Conservation (phyloP, 2,329 filamentous ascomycete genomes). For the Apiospora kogelbergensis region DNA sequence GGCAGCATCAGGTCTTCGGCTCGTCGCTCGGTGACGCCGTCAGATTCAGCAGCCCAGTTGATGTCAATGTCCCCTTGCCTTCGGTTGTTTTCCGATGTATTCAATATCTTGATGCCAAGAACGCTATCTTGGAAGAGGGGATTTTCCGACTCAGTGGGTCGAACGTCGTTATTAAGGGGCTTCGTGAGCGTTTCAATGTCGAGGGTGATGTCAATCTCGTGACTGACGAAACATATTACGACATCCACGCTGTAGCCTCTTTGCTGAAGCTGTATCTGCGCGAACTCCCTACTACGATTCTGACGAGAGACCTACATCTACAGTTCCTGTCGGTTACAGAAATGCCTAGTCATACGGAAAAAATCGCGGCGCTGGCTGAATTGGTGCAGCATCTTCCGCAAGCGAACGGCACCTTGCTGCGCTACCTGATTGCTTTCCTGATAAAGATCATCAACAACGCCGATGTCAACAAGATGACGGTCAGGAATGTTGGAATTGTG, state of each 20-base stretch:
- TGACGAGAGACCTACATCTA: constrained; percentile 86
- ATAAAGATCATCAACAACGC: constrained; percentile 91
- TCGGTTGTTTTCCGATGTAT: constrained; percentile 95
- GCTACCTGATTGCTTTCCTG: constrained; percentile 83
- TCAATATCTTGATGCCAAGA: constrained; percentile 83
- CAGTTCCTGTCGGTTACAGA: constrained; percentile 87
- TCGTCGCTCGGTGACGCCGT: constrained; percentile 84
- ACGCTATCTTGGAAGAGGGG: constrained; percentile 83
- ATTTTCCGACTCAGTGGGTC: constrained; percentile 98
- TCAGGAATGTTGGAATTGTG: constrained; percentile 95
- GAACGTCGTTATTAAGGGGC: constrained; percentile 86
- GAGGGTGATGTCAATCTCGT: constrained; percentile 91
- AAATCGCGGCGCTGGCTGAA: constrained; percentile 72
- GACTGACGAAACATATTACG: constrained; percentile 80
- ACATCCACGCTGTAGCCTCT: constrained; percentile 94
- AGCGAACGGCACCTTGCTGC: constrained; percentile 78
- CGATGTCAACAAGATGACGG: constrained; percentile 95
- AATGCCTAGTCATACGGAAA: constrained; percentile 71
- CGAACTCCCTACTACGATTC: constrained; percentile 85
- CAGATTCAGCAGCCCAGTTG: constrained; percentile 71
- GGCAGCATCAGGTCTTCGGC: constrained; percentile 74
- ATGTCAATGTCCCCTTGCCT: constrained; percentile 74
- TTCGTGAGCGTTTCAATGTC: constrained; percentile 89
- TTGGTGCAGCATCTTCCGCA: constrained; percentile 79
- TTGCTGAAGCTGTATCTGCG: constrained; percentile 91